Evolutionary conservation across 2,329 filamentous ascomycete genomes (phyloP), one percentile per base, ranked within the genome.

Genomic region (Fusarium nisikadoi): DNA sequence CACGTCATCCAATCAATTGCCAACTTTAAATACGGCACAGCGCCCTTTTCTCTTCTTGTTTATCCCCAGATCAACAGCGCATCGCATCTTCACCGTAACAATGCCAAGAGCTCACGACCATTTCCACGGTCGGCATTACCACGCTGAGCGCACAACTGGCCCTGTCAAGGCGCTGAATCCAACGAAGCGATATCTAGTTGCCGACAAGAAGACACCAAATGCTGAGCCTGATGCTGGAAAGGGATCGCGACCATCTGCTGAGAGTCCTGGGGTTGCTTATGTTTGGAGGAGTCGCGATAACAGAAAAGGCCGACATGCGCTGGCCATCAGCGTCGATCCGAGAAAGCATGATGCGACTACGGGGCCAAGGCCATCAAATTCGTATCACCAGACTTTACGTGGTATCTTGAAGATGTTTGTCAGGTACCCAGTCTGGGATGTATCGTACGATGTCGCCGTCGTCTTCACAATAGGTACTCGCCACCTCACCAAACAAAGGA

Each of bases 221-320:
- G 16, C 38, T 3, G 50, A 27, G 6, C n/a, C 35, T 20, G 43
- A 45, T 2, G 46, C 11, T 4, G 41, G 27, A 23, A 20, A 42
- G 6, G 29, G 29, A 9, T 20, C 38, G 29, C 46, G 14, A 12
- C 23, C 31, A 6, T 13, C 9, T 0, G 43, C 17, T n/a, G 41
- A n/a, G n/a, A 64, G 23, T 13, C 65, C 56, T 16, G 83, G 81
- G 47, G 79, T 80, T 29, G 70, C 64, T 5, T 77, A 78, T 54
- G 67, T 84, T 53, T 84, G 83, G 83, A 79, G 81, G 23, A 82
- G 81, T 45, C 80, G 83, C 16, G 82, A 85, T 71, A 84, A 84
- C 61, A 77, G 83, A 52, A 85, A 85, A 60, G 83, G 83, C 33
- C 78, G 83, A 0, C 83, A 84, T 60, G 75, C 80, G 4, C 50